These are phyloP conservation scores for Centaurea solstitialis DNA, from an alignment of 129 eudicot genomes.

Conservation along the genomic window DNA sequence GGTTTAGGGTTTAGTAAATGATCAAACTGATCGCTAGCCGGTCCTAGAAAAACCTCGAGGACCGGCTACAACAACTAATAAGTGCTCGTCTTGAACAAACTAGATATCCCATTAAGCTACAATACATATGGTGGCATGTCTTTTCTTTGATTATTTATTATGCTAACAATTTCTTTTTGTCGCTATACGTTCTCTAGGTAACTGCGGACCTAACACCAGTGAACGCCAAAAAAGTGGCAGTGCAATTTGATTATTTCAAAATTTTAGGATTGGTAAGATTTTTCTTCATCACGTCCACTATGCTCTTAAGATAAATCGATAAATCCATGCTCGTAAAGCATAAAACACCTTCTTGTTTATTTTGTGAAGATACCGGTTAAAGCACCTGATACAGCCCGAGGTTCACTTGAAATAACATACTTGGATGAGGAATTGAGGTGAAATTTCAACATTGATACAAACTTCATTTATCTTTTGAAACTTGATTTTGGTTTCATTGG, in stretches of 20 bases:
- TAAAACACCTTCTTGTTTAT: background rate
- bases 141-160: background rate
- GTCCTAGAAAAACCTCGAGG: background rate
- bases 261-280: conserved; percentile 59
- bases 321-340: background rate
- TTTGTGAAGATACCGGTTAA: conserved; percentile 49
- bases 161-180: background rate
- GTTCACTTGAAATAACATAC: conserved; percentile 73
- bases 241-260: conserved; percentile 66
- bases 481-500: conserved; percentile 1
- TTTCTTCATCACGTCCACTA: background rate
- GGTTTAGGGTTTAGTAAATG: background rate
- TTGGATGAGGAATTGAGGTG: conserved; percentile 79
- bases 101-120: background rate
- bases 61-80: background rate
- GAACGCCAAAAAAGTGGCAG: conserved; percentile 63
- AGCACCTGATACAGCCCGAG: conserved; percentile 64
- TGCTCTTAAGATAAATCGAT: background rate
- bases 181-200: conserved; percentile 35
- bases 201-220: conserved; percentile 72
- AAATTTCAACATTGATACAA: background rate
- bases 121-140: background rate
- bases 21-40: background rate
- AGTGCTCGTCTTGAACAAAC: background rate
- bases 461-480: background rate